Percentiles rank a stretch among this genome's conserved stretches.
phyloP scores from a whole-genome alignment of 2,329 filamentous ascomycete species.

The Fusarium oxysporum region DNA sequence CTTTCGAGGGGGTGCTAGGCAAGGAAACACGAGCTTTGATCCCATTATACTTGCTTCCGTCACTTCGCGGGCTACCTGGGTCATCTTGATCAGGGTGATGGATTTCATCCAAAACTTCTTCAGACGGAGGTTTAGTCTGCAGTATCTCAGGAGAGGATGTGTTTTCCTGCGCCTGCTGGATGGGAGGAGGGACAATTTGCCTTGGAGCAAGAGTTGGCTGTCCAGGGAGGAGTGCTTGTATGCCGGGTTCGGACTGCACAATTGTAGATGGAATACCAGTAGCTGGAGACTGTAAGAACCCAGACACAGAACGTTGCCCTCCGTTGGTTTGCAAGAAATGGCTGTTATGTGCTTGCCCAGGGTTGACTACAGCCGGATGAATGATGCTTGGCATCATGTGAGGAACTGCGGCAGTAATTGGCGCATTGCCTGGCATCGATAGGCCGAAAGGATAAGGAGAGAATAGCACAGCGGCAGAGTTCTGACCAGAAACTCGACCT shows the following conservation, averaged over 20 bases:
- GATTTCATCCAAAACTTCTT: constrained; percentile 41
- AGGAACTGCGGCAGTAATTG: neutral
- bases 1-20: constrained; percentile 23
- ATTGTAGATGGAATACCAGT: neutral
- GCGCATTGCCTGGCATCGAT: neutral
- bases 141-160: constrained; percentile 3
- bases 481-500: constrained; percentile 2
- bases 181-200: neutral
- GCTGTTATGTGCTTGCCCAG: constrained; percentile 1
- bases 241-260: neutral
- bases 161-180: neutral
- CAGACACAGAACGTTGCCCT: constrained; percentile 17
- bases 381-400: constrained; percentile 12
- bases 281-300: constrained; percentile 2
- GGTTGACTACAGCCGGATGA: constrained; percentile 18
- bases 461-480: neutral
- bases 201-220: neutral
- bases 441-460: constrained; percentile 8
- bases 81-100: neutral
- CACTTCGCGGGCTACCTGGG: constrained; percentile 7
- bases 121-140: constrained; percentile 48
- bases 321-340: constrained; percentile 5
- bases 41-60: constrained; percentile 6
- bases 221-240: constrained; percentile 5
- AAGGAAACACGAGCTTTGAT: constrained; percentile 41